Evolutionary conservation across 2,329 filamentous ascomycete species (phyloP).

Genomic region (Clarireedia homoeocarpa): DNA sequence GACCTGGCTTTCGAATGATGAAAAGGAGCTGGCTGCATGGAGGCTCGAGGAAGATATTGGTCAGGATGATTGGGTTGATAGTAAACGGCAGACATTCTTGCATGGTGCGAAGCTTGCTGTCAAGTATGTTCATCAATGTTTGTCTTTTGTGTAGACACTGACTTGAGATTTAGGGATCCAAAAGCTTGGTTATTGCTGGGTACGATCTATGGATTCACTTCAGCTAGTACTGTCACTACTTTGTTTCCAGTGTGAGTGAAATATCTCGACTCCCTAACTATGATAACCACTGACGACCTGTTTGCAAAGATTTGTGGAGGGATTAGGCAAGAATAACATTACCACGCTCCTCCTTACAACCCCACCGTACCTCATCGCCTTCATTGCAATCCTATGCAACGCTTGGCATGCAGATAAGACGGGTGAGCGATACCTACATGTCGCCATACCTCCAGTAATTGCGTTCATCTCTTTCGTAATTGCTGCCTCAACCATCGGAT

Average conservation of each 20-base stretch:
- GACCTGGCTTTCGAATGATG: slow-evolving; percentile 41
- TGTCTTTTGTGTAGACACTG: not conserved
- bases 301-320: not conserved
- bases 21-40: slow-evolving; percentile 33
- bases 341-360: slow-evolving; percentile 9
- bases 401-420: slow-evolving; percentile 12
- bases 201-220: slow-evolving; percentile 7
- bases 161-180: not conserved
- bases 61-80: slow-evolving; percentile 9
- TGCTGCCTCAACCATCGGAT: slow-evolving; percentile 8
- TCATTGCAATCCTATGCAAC: slow-evolving; percentile 11
- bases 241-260: slow-evolving; percentile 22
- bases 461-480: slow-evolving; percentile 17
- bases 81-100: slow-evolving; percentile 4
- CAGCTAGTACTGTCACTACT: slow-evolving; percentile 20
- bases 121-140: not conserved
- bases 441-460: slow-evolving; percentile 13
- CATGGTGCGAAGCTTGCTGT: slow-evolving; percentile 2
- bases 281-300: not conserved
- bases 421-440: slow-evolving; percentile 14
- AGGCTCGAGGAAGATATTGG: slow-evolving; percentile 11
- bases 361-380: slow-evolving; percentile 19
- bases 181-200: slow-evolving; percentile 7
- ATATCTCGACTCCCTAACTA: not conserved
- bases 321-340: not conserved